A percentile compares a stretch with the other conserved stretches of the same genome.
Evolutionary conservation across 2,329 filamentous ascomycete species (phyloP).

Genomic region (Rutstroemia sydowiana): DNA sequence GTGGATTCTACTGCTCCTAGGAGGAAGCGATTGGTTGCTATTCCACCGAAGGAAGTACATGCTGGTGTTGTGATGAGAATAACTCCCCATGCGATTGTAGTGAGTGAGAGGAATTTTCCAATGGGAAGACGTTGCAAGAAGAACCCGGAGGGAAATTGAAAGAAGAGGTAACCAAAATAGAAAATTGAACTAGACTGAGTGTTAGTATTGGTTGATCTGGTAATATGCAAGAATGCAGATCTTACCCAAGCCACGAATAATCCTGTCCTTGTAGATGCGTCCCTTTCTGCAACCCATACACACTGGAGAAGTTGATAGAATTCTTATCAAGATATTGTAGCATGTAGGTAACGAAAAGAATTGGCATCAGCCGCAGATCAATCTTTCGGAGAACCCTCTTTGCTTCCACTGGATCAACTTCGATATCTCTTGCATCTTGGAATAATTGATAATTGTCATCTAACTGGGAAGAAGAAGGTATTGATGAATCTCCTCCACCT

Average conservation of each 20-base stretch:
- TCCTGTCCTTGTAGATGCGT: slow-evolving; percentile 42
- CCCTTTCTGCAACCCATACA: slow-evolving; percentile 40
- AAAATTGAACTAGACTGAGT: slow-evolving; percentile 40
- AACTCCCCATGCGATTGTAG: slow-evolving; percentile 41
- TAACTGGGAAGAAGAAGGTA: slow-evolving; percentile 20
- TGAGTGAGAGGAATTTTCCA: slow-evolving; percentile 39
- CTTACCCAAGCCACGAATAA: slow-evolving; percentile 42
- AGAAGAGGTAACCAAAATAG: slow-evolving; percentile 43
- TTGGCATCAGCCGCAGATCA: slow-evolving; percentile 46
- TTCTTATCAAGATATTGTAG: slow-evolving; percentile 57
- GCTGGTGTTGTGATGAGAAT: slow-evolving; percentile 42
- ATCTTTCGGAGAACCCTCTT: slow-evolving; percentile 46
- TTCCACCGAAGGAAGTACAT: slow-evolving; percentile 50
- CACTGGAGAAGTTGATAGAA: slow-evolving; percentile 43
- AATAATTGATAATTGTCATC: slow-evolving; percentile 35
- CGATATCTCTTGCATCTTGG: slow-evolving; percentile 24
- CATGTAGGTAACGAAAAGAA: slow-evolving; percentile 51
- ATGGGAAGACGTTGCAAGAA: slow-evolving; percentile 42
- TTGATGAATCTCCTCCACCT: slow-evolving; percentile 10
- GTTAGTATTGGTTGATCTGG: not conserved
- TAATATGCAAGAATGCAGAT: not conserved
- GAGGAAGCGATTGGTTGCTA: slow-evolving; percentile 50
- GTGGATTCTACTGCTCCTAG: slow-evolving; percentile 49
- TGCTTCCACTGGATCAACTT: slow-evolving; percentile 22
- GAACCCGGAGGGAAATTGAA: slow-evolving; percentile 38